Percentiles rank a stretch among this genome's conserved stretches.
These are phyloP conservation scores for Lunularia cruciata DNA, from an alignment of 225 moss, liverwort and hornwort genomes.

Conservation along the genomic window DNA sequence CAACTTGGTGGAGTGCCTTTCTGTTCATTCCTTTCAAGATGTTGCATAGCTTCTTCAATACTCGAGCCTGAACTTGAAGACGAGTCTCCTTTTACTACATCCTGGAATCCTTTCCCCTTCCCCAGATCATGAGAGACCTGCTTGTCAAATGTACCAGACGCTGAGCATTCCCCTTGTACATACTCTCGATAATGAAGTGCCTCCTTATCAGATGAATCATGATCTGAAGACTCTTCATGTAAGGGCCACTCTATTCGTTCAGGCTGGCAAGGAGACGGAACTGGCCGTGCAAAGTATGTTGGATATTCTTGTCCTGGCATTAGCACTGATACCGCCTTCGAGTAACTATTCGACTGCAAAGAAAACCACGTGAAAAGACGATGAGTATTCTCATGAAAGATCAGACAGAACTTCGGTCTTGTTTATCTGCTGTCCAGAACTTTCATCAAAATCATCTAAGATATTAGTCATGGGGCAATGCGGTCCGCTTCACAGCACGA, in stretches of 20 bases:
- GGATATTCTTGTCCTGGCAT: slow-evolving; percentile 46
- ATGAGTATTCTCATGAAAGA: no score
- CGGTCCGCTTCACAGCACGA: no score
- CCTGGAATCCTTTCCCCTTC: slow-evolving; percentile 2
- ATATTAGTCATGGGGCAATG: no score
- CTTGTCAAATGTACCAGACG: not conserved
- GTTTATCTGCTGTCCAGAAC: no score
- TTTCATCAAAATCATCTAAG: no score
- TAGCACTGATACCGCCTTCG: slow-evolving; percentile 32
- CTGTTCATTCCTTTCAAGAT: not conserved
- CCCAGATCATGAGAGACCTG: not conserved
- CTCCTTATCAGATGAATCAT: not conserved
- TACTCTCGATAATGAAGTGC: not conserved
- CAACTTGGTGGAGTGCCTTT: not conserved
- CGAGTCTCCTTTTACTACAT: not conserved
- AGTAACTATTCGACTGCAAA: slow-evolving; percentile 28
- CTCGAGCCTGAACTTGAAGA: not conserved
- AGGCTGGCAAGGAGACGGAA: slow-evolving; percentile 21
- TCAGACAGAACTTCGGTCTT: no score
- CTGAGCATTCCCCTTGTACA: not conserved
- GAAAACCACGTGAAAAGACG: not conserved
- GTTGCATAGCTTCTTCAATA: not conserved
- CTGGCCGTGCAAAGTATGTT: slow-evolving; percentile 33
- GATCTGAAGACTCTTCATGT: slow-evolving; percentile 15
- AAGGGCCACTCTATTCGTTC: slow-evolving; percentile 26